Conservation (phyloP, 257 asterid species). For the Scutellaria galericulata region DNA sequence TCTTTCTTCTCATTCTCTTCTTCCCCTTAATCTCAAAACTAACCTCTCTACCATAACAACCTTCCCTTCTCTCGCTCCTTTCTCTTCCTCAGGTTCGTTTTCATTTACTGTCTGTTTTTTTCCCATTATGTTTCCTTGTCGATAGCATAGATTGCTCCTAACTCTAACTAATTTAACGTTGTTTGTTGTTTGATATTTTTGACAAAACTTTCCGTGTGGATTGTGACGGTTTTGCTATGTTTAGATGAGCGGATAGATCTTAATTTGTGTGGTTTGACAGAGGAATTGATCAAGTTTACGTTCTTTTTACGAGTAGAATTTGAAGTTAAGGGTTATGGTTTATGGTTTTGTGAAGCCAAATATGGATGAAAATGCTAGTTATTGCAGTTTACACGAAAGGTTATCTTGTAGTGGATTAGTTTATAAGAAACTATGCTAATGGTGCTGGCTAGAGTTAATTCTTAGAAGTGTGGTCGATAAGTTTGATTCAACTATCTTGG, state of each 20-base stretch:
- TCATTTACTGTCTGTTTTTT: background rate
- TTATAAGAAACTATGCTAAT: conserved; percentile 4
- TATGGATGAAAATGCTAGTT: background rate
- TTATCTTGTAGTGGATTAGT: conserved; percentile 12
- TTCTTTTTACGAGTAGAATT: background rate
- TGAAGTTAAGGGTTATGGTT: conserved; percentile 5
- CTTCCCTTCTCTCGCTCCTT: conserved; percentile 44
- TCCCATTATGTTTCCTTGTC: background rate
- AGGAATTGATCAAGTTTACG: background rate
- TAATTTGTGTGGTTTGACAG: conserved; percentile 5
- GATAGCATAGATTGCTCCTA: background rate
- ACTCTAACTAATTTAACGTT: background rate
- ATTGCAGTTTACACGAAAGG: background rate
- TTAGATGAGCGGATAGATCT: background rate
- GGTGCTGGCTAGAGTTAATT: background rate
- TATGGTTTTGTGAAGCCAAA: conserved; percentile 24
- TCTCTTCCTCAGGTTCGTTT: conserved; percentile 59
- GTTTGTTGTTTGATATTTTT: background rate
- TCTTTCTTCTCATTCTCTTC: conserved; percentile 38
- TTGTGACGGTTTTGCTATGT: conserved; percentile 9
- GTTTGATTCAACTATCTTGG: conserved; percentile 13
- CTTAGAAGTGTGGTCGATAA: background rate
- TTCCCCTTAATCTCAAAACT: conserved; percentile 29
- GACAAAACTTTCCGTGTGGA: conserved; percentile 5
- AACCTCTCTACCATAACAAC: conserved; percentile 32